These are phyloP conservation scores for Oenanthe sinensis DNA, from an alignment of 129 eudicot genomes.

Conservation along the genomic window DNA sequence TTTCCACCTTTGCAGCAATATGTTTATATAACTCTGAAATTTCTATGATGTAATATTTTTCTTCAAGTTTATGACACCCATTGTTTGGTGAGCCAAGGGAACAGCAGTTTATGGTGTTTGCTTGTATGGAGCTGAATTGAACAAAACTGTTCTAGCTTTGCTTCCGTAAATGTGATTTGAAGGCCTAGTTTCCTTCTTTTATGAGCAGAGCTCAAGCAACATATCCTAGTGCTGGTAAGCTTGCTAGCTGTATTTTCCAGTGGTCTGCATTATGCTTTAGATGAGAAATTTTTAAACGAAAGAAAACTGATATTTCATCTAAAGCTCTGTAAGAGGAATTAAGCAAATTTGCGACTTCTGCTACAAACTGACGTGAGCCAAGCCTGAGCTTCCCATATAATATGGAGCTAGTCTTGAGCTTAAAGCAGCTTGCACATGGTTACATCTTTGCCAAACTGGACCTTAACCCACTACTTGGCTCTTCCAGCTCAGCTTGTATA, in stretches of 20 bases:
- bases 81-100: constrained; percentile 6
- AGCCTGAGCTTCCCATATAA: constrained; percentile 15
- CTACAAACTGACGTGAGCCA: constrained; percentile 14
- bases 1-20: neutral
- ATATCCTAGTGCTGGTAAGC: constrained; percentile 15
- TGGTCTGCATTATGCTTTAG: constrained; percentile 10
- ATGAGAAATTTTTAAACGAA: neutral
- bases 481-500: constrained; percentile 9
- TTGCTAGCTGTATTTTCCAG: constrained; percentile 9
- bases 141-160: constrained; percentile 11
- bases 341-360: constrained; percentile 13
- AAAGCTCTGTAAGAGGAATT: constrained; percentile 18
- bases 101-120: neutral
- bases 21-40: neutral
- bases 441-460: constrained; percentile 11
- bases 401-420: constrained; percentile 24
- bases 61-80: neutral
- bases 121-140: constrained; percentile 1
- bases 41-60: neutral
- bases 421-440: constrained; percentile 17
- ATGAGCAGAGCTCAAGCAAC: constrained; percentile 10
- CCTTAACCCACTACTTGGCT: constrained; percentile 17
- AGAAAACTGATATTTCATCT: constrained; percentile 3
- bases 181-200: neutral
- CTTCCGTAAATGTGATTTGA: constrained; percentile 10